Evolutionary conservation across 2,329 filamentous ascomycete species (phyloP).

Genomic region (Chaetoscypha palmicola): DNA sequence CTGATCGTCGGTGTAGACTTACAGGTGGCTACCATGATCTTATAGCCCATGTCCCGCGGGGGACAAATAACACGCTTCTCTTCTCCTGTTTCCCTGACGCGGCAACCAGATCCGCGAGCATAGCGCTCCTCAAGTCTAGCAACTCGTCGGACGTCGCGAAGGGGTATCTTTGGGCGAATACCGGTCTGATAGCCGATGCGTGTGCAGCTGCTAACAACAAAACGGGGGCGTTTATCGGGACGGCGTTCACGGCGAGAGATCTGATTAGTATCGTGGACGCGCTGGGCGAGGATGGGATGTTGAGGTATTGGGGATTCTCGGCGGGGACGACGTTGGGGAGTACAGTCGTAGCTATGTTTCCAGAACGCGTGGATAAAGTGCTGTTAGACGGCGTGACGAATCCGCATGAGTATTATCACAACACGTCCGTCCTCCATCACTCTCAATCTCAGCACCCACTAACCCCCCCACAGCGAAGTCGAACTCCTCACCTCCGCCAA

Average conservation of each 20-base stretch:
- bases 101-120: no score
- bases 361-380: conserved; percentile 9
- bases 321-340: conserved; percentile 12
- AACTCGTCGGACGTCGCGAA: conserved; percentile 7
- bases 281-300: conserved; percentile 11
- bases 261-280: conserved; percentile 12
- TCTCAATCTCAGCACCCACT: no score
- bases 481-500: no score
- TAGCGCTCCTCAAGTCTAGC: background rate
- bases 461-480: no score
- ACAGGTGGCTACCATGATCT: conserved; percentile 10
- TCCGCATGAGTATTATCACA: conserved; percentile 4
- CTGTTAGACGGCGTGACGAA: conserved; percentile 11
- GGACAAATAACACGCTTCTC: conserved; percentile 10
- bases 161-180: conserved; percentile 6
- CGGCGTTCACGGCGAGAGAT: conserved; percentile 14
- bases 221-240: conserved; percentile 9
- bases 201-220: conserved; percentile 5
- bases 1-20: conserved; percentile 4
- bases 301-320: conserved; percentile 15
- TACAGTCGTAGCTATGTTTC: conserved; percentile 12
- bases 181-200: background rate
- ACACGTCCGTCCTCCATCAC: conserved; percentile 1
- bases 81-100: conserved; percentile 6
- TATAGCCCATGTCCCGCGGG: conserved; percentile 12